Evolutionary conservation across 495 filamentous ascomycete species (phyloP).

Genomic region (Penicillium daleae): DNA sequence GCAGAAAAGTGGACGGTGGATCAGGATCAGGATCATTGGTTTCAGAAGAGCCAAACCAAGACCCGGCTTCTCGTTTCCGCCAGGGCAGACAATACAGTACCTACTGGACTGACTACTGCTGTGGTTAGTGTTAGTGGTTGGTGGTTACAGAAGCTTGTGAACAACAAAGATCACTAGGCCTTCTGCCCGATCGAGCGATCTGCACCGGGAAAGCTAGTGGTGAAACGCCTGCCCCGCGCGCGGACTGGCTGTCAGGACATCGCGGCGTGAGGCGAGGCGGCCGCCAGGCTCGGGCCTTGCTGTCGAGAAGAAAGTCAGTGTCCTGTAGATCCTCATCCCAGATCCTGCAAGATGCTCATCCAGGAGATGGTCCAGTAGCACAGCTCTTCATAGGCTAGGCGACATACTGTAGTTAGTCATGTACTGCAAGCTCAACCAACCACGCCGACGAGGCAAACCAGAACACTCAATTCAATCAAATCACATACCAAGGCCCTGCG

Average conservation of each 20-base stretch:
- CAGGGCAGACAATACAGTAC: background rate
- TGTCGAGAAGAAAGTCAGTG: background rate
- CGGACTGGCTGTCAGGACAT: constrained; percentile 3
- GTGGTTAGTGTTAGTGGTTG: no score
- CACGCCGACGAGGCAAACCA: background rate
- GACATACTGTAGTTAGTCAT: no score
- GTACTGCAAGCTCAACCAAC: background rate
- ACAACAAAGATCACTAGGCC: background rate
- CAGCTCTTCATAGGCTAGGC: no score
- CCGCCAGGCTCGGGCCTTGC: constrained; percentile 7
- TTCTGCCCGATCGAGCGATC: constrained; percentile 23
- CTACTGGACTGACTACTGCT: no score
- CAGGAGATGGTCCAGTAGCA: background rate
- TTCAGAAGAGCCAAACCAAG: background rate
- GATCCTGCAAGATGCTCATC: background rate
- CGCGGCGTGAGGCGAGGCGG: constrained; percentile 8
- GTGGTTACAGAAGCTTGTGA: background rate
- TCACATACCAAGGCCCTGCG: background rate
- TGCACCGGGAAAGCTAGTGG: constrained; percentile 19
- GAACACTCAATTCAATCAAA: background rate
- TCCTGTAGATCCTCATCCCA: constrained; percentile 1
- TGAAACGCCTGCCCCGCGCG: constrained; percentile 21
- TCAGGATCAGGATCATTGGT: background rate
- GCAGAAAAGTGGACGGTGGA: background rate
- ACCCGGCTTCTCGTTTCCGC: background rate